Evolutionary conservation across 78 protist genomes (phyloP), one percentile per base, ranked within the genome.

Genomic region (Acrasis kona): DNA sequence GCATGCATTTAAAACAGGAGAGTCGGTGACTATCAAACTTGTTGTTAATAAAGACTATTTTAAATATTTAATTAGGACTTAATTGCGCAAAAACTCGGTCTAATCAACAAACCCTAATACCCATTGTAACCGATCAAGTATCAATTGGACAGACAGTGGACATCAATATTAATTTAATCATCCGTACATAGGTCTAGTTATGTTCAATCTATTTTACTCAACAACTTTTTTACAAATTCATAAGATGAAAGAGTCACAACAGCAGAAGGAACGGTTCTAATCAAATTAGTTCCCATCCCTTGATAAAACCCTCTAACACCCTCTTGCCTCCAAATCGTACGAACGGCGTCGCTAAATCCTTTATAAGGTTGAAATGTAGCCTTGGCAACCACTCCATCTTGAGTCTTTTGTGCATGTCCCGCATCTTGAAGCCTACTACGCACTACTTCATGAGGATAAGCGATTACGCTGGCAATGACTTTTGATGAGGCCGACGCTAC

Each of bases 381-480:
- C 19, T 67, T 67, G 19, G 28, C 19, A 67, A 31, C 28, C 82
- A 76, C 6, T 74, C 32, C 7, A 73, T 68, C 58, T 78, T 67
- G 29, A 76, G 86, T 65, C 83, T 84, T 50, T 89, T 89, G 37
- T 70, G 29, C 30, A 85, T 81, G 19, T 87, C 71, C 61, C 80
- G 82, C 31, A 84, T 67, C 65, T 19, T 67, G 71, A 19, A 67
- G 12, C 28, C 71, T 19, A 34, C 5, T 61, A 39, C 91, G 76
- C 39, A 70, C 65, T 38, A 89, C 93, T 72, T 89, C 94, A 39
- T 89, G 94, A 5, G 94, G 94, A 39, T 89, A 89, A 30, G 91
- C 86, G 5, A 79, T 77, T 3, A 73, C 35, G 41, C 87, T 79
- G 3, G 94, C 94, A 35, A 80, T 39, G 39, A 78, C 61, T 64